Evolutionary conservation across 768 basidiomycete species (phyloP), one percentile per base, ranked within the genome.

Genomic region (Termitomyces sp.): DNA sequence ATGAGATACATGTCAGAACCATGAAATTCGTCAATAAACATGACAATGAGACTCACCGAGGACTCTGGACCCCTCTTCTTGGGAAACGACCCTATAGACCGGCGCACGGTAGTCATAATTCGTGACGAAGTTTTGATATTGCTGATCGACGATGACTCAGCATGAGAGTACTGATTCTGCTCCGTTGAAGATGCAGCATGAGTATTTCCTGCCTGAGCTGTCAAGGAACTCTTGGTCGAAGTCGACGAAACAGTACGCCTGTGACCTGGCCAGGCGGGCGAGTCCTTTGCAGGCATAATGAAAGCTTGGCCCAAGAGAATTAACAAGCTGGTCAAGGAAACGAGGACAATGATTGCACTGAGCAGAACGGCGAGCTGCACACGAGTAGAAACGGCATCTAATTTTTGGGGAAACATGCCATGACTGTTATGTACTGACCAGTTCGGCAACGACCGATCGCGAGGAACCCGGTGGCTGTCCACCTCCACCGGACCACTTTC

Each of bases 91-190:
- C 61, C 64, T 36, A 72, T 65, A 1, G 71, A 67, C 33, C 61
- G 62, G 38, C 63, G 65, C 28, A 72, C 65, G 22, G 67, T 64
- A 55, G 65, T 66, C 58, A 72, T 67, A 13, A 72, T 65, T 55
- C 69, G 63, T 59, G 68, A 67, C 18, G 71, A 66, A 39, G 69
- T 65, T 49, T 61, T 68, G 7, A 5, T 33, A 40, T 55, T 55
- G 39, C 40, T 65, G 13, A 60, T 55, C 36, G 64, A 60, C 35
- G 57, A 49, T 11, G 56, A 44, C 36, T 64, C 58, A 38, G 60
- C 28, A 49, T 58, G 24, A 13, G 53, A 39, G 24, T 60, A 46
- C 32, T 66, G 50, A 13, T 22, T 16, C 33, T n/a, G 57, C 16
- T 62, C 52, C 22, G 15, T 42, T 8, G 55, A 48, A 5, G 58